Conservation (phyloP, 176 grass and related monocot genomes). For the Musa beccarii region DNA sequence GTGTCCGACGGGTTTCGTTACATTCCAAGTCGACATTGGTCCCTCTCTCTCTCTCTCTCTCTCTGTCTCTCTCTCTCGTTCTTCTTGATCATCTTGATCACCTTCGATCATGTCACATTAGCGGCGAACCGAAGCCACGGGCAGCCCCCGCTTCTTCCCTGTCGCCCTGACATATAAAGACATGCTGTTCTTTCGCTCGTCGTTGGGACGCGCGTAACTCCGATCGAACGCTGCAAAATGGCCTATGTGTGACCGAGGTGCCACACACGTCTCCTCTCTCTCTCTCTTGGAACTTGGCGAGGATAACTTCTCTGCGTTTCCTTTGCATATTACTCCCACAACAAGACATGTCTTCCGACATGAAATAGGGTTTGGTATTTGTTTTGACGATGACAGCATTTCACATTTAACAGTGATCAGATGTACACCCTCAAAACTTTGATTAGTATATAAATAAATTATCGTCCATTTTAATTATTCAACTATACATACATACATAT, state of each 20-base stretch:
- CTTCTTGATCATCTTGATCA: background rate
- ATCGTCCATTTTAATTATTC: too few species aligned
- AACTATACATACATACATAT: too few species aligned
- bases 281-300: background rate
- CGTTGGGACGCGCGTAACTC: conserved; percentile 7
- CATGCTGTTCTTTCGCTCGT: conserved; percentile 7
- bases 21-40: too few species aligned
- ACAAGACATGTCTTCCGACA: background rate
- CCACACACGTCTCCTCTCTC: background rate
- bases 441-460: too few species aligned
- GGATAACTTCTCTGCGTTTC: background rate
- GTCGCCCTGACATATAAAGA: background rate
- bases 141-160: too few species aligned
- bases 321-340: background rate
- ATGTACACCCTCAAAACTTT: too few species aligned
- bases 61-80: background rate
- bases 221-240: background rate
- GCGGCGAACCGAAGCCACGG: background rate
- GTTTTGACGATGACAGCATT: too few species aligned
- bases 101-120: background rate
- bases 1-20: background rate
- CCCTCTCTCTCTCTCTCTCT: background rate
- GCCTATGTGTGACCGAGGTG: conserved; percentile 1
- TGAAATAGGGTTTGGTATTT: too few species aligned
- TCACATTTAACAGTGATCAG: too few species aligned